Percentiles rank a stretch among this genome's conserved stretches.
These are phyloP conservation scores for Fusarium succisae DNA, from an alignment of 2,329 filamentous ascomycete species.

Conservation along the genomic window DNA sequence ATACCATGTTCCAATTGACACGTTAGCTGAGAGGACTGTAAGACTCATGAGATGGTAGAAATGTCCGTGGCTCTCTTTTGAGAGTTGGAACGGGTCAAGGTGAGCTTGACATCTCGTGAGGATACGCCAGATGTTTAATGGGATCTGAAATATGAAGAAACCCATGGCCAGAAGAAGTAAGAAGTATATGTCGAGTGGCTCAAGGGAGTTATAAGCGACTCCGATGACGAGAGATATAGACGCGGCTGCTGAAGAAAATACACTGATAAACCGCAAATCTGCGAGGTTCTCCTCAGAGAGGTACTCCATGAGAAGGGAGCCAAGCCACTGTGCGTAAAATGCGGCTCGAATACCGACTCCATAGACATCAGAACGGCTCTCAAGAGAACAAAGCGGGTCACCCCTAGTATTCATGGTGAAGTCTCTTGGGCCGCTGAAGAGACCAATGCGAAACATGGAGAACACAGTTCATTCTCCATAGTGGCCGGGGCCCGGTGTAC, in stretches of 20 bases:
- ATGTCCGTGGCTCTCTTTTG: constrained; percentile 39
- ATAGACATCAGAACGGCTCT: constrained; percentile 46
- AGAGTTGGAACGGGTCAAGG: constrained; percentile 45
- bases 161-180: constrained; percentile 46
- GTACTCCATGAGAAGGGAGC: constrained; percentile 45
- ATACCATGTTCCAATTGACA: constrained; percentile 47
- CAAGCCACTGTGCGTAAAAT: constrained; percentile 51
- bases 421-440: background rate
- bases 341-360: constrained; percentile 49
- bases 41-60: constrained; percentile 42
- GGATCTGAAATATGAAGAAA: constrained; percentile 45
- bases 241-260: constrained; percentile 44
- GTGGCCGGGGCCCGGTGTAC: constrained; percentile 21
- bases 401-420: background rate
- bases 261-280: constrained; percentile 46
- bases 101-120: constrained; percentile 45
- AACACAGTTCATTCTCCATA: background rate
- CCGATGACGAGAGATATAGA: constrained; percentile 44
- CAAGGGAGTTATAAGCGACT: constrained; percentile 28
- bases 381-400: constrained; percentile 36
- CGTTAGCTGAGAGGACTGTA: constrained; percentile 39
- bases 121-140: constrained; percentile 47
- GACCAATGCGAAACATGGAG: background rate
- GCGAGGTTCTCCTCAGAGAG: constrained; percentile 42
- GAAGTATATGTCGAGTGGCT: constrained; percentile 47